Base-by-base conservation (phyloP, 305 asterid genomes). In the Salvia sclarea region DNA sequence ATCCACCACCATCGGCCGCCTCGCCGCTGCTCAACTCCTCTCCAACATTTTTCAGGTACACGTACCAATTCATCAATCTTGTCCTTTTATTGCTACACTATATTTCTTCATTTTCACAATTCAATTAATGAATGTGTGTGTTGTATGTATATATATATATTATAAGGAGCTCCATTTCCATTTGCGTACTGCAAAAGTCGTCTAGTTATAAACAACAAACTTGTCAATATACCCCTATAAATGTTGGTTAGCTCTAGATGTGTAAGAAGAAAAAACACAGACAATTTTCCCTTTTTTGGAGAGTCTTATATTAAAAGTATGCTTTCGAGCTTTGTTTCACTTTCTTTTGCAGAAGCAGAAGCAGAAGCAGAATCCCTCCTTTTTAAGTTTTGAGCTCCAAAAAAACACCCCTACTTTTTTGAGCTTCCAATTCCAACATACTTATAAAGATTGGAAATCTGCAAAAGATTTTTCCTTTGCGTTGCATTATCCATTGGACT, bases 11-110 rank as follows among this genome's bases (percentile, higher is more conserved):
- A 5, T 57, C 20, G 84, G 82, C 58, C 85, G 85, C 70, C 81
- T 80, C 37, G 80, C 85, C 49, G 89, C 86, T 47, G 87, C 85
- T 10, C 84, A 73, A 56, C 80, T 81, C 28, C 82, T 84, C 0
- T 61, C 57, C 69, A 68, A 66, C 71, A 12, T 82, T 44, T 84
- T 82, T 66, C 87, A 76, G 83, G 87, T 81, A 28, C 61, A 63
- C 37, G 2, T 6, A n/a, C 8, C 4, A 31, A 6, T 10, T 33
- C 4, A 2, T 0, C 0, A 31, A 3, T 31, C 4, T 33, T 10
- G 8, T 33, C 2, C 8, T 5, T 33, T 6, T 33, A 33, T n/a
- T n/a, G n/a, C n/a, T n/a, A n/a, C n/a, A n/a, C n/a, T n/a, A n/a
- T n/a, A n/a, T n/a, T n/a, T n/a, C n/a, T n/a, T n/a, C n/a, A n/a